Evolutionary conservation across 1,284 basidiomycete species (phyloP).

Genomic region (Retiboletus flavoniger): DNA sequence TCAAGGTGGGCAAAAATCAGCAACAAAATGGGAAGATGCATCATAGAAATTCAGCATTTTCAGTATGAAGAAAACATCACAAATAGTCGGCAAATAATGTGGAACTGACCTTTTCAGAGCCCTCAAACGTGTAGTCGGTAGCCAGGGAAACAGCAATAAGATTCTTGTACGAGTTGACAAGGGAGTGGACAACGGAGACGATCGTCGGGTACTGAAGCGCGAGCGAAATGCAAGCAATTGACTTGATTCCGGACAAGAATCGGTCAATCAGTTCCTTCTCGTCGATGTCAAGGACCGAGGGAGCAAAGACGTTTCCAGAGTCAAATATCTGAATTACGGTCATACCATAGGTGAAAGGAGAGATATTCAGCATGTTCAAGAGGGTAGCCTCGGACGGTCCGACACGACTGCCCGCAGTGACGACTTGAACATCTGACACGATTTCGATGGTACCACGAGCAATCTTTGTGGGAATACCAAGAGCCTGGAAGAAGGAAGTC

Average conservation of each 20-base stretch:
- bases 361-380: slow-evolving; percentile 99
- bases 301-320: slow-evolving; percentile 87
- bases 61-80: slow-evolving; percentile 63
- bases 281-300: slow-evolving; percentile 91
- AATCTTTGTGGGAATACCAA: slow-evolving; percentile 99
- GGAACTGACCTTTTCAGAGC: slow-evolving; percentile 79
- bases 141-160: slow-evolving; percentile 86
- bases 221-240: slow-evolving; percentile 93
- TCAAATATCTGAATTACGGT: slow-evolving; percentile 93
- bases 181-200: slow-evolving; percentile 89
- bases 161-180: slow-evolving; percentile 99
- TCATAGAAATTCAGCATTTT: slow-evolving; percentile 73
- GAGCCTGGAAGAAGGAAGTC: slow-evolving; percentile 99
- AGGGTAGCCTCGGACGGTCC: slow-evolving; percentile 96
- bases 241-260: slow-evolving; percentile 92
- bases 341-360: slow-evolving; percentile 99
- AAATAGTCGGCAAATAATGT: not conserved
- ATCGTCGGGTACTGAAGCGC: slow-evolving; percentile 96
- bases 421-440: slow-evolving; percentile 95
- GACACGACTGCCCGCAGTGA: slow-evolving; percentile 88
- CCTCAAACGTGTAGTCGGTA: slow-evolving; percentile 96
- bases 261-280: slow-evolving; percentile 89
- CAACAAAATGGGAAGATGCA: slow-evolving; percentile 37
- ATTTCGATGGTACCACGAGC: slow-evolving; percentile 99
- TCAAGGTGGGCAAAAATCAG: slow-evolving; percentile 18